A percentile compares a stretch with the other conserved stretches of the same genome.
Conservation (phyloP, 2,329 filamentous ascomycete genomes). For the Rhexocercosporidium sp. region DNA sequence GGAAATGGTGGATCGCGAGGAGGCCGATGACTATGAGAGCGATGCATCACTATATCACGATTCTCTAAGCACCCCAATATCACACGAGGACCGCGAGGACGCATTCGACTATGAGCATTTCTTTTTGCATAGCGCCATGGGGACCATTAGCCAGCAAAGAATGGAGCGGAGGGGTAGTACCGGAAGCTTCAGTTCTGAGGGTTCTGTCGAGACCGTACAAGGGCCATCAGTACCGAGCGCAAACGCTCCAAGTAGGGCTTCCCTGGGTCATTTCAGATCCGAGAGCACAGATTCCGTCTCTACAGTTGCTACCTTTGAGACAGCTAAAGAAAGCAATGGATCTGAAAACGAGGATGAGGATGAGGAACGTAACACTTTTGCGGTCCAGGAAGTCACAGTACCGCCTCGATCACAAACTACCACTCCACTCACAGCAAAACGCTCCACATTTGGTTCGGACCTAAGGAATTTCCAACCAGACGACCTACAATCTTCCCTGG, state of each 20-base stretch:
- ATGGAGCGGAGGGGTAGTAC: slow-evolving; percentile 52
- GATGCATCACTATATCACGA: slow-evolving; percentile 69
- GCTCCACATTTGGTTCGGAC: slow-evolving; percentile 37
- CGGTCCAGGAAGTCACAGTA: slow-evolving; percentile 43
- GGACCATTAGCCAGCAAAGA: slow-evolving; percentile 68
- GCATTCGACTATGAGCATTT: slow-evolving; percentile 98
- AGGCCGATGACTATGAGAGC: slow-evolving; percentile 57
- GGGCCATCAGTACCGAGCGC: slow-evolving; percentile 46
- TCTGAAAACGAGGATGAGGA: slow-evolving; percentile 42
- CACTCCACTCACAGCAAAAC: slow-evolving; percentile 33
- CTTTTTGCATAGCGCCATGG: slow-evolving; percentile 91
- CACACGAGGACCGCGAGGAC: slow-evolving; percentile 92
- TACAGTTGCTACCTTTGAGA: slow-evolving; percentile 66
- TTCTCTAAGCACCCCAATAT: slow-evolving; percentile 62
- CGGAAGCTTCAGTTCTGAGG: slow-evolving; percentile 62
- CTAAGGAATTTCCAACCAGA: slow-evolving; percentile 19
- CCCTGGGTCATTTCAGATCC: slow-evolving; percentile 51
- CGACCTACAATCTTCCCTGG: slow-evolving; percentile 15
- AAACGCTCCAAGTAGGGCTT: slow-evolving; percentile 28
- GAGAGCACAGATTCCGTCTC: slow-evolving; percentile 65
- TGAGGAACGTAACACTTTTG: slow-evolving; percentile 47
- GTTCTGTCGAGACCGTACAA: slow-evolving; percentile 66
- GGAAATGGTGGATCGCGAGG: slow-evolving; percentile 41
- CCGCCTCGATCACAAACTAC: slow-evolving; percentile 8
- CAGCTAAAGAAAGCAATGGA: slow-evolving; percentile 59